Conservation (phyloP, 2,329 filamentous ascomycete genomes). For the Botrytis elliptica region DNA sequence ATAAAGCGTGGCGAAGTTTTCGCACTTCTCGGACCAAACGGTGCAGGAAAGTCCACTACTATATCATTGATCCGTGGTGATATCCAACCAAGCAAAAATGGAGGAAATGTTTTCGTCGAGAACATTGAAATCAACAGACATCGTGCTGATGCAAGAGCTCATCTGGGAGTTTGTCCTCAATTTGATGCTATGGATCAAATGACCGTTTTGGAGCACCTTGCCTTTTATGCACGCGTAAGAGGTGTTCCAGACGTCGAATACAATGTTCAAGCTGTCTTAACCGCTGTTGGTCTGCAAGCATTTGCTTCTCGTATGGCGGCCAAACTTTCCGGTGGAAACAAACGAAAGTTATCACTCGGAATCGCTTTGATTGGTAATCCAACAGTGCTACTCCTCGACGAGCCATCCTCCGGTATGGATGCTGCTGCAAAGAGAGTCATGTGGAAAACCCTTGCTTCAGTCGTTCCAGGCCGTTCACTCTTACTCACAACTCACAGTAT, state of each 20-base stretch:
- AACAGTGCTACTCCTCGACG: constrained; percentile 81
- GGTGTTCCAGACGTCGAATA: constrained; percentile 73
- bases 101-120: constrained; percentile 81
- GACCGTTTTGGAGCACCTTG: constrained; percentile 83
- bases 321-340: constrained; percentile 85
- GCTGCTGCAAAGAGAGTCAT: constrained; percentile 88
- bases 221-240: constrained; percentile 82
- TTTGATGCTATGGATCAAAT: constrained; percentile 86
- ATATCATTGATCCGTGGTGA: constrained; percentile 91
- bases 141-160: constrained; percentile 68
- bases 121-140: constrained; percentile 70
- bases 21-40: constrained; percentile 85
- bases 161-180: constrained; percentile 90
- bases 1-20: constrained; percentile 81
- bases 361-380: constrained; percentile 94
- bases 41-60: constrained; percentile 86
- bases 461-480: constrained; percentile 75
- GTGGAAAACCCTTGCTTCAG: constrained; percentile 79
- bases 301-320: constrained; percentile 74
- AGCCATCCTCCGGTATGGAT: constrained; percentile 85
- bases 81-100: constrained; percentile 63
- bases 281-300: constrained; percentile 71
- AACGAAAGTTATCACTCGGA: constrained; percentile 84
- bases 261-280: constrained; percentile 76
- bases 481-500: constrained; percentile 91